A percentile compares a stretch with the other conserved stretches of the same genome.
Evolutionary conservation across 2,329 filamentous ascomycete species (phyloP).

Genomic region (Calonectria multiphialidica): DNA sequence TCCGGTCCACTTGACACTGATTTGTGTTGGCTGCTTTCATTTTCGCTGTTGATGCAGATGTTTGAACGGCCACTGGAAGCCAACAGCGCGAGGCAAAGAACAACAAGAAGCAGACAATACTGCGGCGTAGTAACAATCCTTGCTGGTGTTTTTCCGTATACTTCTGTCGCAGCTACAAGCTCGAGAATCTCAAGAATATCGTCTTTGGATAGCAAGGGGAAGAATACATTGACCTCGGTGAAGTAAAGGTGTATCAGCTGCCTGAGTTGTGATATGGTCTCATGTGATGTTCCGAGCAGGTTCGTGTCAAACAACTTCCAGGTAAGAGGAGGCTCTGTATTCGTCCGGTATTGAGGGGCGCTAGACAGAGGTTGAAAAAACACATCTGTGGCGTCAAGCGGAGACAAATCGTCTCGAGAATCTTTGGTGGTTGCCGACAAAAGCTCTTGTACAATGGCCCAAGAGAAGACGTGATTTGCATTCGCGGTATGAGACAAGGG

Average conservation of each 20-base stretch:
- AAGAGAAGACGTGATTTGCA: conserved; percentile 31
- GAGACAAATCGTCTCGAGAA: background rate
- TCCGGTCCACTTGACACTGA: no score
- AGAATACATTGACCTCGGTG: conserved; percentile 43
- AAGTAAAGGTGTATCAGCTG: conserved; percentile 34
- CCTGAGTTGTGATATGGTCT: background rate
- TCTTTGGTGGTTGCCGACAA: background rate
- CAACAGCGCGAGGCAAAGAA: conserved; percentile 20
- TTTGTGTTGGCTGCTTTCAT: background rate
- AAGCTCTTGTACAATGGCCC: conserved; percentile 18
- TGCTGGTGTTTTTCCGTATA: background rate
- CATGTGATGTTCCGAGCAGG: background rate
- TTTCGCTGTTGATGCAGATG: background rate
- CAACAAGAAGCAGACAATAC: conserved; percentile 18
- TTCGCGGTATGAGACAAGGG: conserved; percentile 31
- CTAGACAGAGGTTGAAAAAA: conserved; percentile 14
- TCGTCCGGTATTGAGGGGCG: background rate
- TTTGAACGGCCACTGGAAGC: background rate
- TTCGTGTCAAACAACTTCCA: conserved; percentile 25
- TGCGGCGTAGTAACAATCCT: background rate
- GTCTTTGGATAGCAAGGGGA: conserved; percentile 20
- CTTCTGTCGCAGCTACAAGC: background rate
- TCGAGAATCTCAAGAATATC: conserved; percentile 1
- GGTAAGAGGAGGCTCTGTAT: background rate
- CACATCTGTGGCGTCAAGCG: conserved; percentile 23